Evolutionary conservation across 805 yeast species (phyloP).

Genomic region (Sugiyamaella marilandica): DNA sequence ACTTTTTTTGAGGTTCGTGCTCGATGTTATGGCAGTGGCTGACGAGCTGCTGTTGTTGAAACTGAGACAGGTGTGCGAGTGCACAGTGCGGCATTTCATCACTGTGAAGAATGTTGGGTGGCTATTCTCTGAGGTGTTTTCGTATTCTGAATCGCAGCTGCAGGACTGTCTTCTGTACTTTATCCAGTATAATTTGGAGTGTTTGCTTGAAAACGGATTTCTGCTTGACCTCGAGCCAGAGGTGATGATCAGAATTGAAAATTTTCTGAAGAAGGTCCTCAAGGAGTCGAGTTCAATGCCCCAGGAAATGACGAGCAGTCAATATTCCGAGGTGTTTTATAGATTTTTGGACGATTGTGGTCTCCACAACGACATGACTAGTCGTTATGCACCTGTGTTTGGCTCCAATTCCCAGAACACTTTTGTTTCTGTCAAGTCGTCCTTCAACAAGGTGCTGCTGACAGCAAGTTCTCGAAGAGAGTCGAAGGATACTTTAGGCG

Average conservation of each 20-base stretch:
- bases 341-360: constrained; percentile 30
- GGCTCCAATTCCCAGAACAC: constrained; percentile 11
- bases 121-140: constrained; percentile 51
- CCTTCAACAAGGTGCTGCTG: neutral
- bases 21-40: constrained; percentile 56
- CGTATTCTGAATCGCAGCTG: constrained; percentile 49
- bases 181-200: constrained; percentile 59
- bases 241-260: constrained; percentile 12
- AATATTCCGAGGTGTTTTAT: constrained; percentile 6
- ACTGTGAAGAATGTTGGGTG: constrained; percentile 54
- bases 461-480: neutral
- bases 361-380: constrained; percentile 25
- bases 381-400: constrained; percentile 17
- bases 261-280: constrained; percentile 9
- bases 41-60: constrained; percentile 60
- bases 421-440: constrained; percentile 11
- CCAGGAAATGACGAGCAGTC: neutral
- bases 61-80: constrained; percentile 58
- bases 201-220: constrained; percentile 47
- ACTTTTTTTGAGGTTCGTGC: constrained; percentile 47
- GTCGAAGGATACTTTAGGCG: neutral
- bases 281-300: neutral
- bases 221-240: constrained; percentile 5
- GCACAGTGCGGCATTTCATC: constrained; percentile 37
- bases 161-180: constrained; percentile 62